Conservation (phyloP, 306 rosid genomes). For the Begonia masoniana region DNA sequence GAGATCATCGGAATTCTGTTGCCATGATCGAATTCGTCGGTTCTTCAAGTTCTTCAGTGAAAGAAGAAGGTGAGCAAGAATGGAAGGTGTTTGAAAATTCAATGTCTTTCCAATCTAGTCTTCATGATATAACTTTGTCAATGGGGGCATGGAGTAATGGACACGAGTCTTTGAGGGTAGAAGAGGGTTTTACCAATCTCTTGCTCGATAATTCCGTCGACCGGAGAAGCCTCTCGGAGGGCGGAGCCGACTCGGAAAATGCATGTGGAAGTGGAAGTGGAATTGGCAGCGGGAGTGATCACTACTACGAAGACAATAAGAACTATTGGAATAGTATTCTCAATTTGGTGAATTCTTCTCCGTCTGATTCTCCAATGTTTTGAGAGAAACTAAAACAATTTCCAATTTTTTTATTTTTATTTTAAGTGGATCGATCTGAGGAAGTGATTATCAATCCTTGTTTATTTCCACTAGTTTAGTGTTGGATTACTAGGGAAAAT, state of each 20-base stretch:
- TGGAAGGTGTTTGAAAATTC: slow-evolving; percentile 49
- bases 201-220: slow-evolving; percentile 62
- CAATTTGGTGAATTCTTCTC: slow-evolving; percentile 83
- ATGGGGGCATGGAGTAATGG: slow-evolving; percentile 32
- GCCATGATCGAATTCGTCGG: slow-evolving; percentile 72
- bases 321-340: slow-evolving; percentile 92
- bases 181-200: slow-evolving; percentile 88
- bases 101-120: slow-evolving; percentile 26
- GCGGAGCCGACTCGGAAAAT: slow-evolving; percentile 41
- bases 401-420: no score
- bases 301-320: slow-evolving; percentile 72
- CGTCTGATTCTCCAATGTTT: slow-evolving; percentile 72
- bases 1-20: slow-evolving; percentile 15
- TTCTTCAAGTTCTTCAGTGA: slow-evolving; percentile 32
- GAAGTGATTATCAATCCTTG: no score
- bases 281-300: slow-evolving; percentile 17
- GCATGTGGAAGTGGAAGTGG: slow-evolving; percentile 22
- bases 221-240: slow-evolving; percentile 39
- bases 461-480: no score
- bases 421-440: no score
- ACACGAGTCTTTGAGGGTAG: slow-evolving; percentile 29
- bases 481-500: no score
- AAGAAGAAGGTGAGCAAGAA: slow-evolving; percentile 43
- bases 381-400: slow-evolving; percentile 5
- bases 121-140: slow-evolving; percentile 43